phyloP scores from a whole-genome alignment of 495 filamentous ascomycete genomes.

The Podospora appendiculata region DNA sequence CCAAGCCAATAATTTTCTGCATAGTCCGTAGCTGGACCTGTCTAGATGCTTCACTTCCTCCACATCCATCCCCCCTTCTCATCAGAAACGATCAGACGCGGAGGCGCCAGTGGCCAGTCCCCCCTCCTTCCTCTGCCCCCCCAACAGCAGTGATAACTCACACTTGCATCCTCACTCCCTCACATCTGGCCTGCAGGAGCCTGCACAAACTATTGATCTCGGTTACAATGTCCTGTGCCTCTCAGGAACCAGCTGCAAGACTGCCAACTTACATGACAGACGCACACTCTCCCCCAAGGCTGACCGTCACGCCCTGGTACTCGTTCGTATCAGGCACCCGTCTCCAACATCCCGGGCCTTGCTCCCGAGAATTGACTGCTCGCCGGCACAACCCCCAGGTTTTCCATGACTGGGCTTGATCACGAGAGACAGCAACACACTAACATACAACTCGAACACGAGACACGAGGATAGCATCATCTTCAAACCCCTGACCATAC shows the following conservation, averaged over 20 bases:
- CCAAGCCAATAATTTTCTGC: no score
- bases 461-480: not conserved
- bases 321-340: no score
- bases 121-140: not conserved
- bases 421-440: no score
- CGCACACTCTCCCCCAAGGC: no score
- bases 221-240: not conserved
- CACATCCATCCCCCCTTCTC: not conserved
- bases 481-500: not conserved
- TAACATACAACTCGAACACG: no score
- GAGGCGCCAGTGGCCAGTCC: no score
- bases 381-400: no score
- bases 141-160: not conserved
- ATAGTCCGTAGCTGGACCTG: not conserved
- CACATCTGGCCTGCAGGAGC: not conserved
- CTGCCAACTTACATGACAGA: not conserved
- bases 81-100: not conserved
- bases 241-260: not conserved
- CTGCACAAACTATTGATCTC: slow-evolving; percentile 2
- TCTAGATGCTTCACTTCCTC: not conserved
- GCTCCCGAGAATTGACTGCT: no score
- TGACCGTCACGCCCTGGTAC: no score
- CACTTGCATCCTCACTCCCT: not conserved
- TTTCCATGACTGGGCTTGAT: no score
- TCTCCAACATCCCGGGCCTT: no score